Evolutionary conservation across 768 basidiomycete genomes (phyloP).

Genomic region (Crepidotus variabilis): DNA sequence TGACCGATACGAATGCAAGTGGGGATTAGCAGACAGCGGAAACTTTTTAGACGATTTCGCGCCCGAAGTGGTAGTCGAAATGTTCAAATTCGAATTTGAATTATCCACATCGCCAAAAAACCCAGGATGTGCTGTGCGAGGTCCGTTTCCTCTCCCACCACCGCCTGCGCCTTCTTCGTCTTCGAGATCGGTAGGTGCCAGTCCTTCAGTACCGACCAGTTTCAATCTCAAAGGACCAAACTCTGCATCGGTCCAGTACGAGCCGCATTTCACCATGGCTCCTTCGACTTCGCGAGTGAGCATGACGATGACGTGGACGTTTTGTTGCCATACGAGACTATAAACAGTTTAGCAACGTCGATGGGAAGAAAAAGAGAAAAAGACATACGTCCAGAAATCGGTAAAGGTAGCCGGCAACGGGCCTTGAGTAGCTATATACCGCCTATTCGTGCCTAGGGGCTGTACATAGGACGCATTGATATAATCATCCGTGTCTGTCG

Average conservation of each 20-base stretch:
- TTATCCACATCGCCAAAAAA: constrained; percentile 1
- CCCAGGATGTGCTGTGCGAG: not conserved
- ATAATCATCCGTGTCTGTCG: constrained; percentile 64
- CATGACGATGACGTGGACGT: constrained; percentile 95
- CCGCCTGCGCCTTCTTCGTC: not conserved
- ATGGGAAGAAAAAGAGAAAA: not conserved
- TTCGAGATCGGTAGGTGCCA: constrained; percentile 10
- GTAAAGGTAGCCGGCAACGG: constrained; percentile 84
- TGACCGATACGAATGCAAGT: constrained; percentile 8
- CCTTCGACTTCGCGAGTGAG: constrained; percentile 91
- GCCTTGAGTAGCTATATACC: constrained; percentile 96
- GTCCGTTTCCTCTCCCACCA: not conserved
- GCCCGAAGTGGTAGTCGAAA: constrained; percentile 5
- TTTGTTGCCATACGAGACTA: constrained; percentile 91
- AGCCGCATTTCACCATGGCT: constrained; percentile 83
- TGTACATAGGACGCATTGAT: constrained; percentile 94
- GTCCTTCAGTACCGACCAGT: constrained; percentile 32
- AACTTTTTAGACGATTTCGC: constrained; percentile 5
- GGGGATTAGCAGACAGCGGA: constrained; percentile 3
- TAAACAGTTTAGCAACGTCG: constrained; percentile 1
- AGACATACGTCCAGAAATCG: constrained; percentile 91
- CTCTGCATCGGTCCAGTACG: constrained; percentile 73
- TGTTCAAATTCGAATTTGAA: constrained; percentile 1
- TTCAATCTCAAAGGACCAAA: constrained; percentile 74
- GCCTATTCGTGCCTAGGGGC: constrained; percentile 73